A percentile compares a stretch with the other conserved stretches of the same genome.
Evolutionary conservation across 768 basidiomycete genomes (phyloP).

Genomic region (Cystofilobasidium macerans): DNA sequence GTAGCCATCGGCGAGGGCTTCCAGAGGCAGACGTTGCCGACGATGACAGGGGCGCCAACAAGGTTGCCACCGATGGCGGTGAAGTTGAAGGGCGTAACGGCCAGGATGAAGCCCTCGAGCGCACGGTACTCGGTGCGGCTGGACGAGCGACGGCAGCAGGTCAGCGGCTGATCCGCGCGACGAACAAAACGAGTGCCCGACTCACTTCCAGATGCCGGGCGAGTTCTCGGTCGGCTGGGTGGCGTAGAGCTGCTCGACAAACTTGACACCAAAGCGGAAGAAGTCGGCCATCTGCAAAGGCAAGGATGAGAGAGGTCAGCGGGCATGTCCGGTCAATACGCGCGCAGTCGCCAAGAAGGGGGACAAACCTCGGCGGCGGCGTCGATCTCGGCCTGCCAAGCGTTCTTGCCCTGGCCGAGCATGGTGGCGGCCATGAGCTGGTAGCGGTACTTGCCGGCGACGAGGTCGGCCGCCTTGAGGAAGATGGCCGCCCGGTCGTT

Average conservation of each 20-base stretch:
- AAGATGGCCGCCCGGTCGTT: conserved; percentile 95
- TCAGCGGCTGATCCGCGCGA: not conserved
- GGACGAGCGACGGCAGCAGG: conserved; percentile 8
- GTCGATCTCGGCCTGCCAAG: conserved; percentile 99
- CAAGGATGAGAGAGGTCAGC: conserved; percentile 9
- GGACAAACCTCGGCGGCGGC: conserved; percentile 82
- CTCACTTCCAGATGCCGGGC: conserved; percentile 87
- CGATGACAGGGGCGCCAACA: conserved; percentile 65
- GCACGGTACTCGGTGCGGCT: conserved; percentile 94
- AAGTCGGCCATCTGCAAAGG: conserved; percentile 64
- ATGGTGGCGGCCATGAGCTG: conserved; percentile 92
- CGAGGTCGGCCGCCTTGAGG: conserved; percentile 91
- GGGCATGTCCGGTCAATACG: not conserved
- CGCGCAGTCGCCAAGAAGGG: not conserved
- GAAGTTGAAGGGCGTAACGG: conserved; percentile 89
- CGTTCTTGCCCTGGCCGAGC: conserved; percentile 97
- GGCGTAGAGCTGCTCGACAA: conserved; percentile 84
- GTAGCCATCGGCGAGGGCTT: conserved; percentile 93
- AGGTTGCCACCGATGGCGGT: conserved; percentile 98
- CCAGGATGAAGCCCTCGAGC: conserved; percentile 95
- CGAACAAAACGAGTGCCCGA: conserved; percentile 25
- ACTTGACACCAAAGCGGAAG: conserved; percentile 92
- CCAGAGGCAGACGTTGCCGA: conserved; percentile 93
- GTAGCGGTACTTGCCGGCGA: conserved; percentile 76
- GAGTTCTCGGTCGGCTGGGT: conserved; percentile 83